phyloP scores from a whole-genome alignment of 257 asterid species.

The Forsythia viridissima region DNA sequence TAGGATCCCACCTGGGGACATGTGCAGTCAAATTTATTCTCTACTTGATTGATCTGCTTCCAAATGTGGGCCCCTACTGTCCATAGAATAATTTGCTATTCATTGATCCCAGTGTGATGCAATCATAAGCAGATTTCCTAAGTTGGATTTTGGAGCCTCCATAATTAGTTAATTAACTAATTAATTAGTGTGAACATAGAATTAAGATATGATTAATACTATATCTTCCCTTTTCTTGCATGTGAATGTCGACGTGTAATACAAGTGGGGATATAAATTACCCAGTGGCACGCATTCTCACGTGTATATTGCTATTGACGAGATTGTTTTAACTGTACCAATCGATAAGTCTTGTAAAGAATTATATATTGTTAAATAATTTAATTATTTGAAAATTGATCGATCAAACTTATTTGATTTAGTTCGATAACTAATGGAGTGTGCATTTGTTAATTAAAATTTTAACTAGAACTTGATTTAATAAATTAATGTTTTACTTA shows the following conservation, averaged over 20 bases:
- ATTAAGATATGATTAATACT: constrained; percentile 1
- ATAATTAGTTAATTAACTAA: background rate
- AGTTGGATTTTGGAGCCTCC: background rate
- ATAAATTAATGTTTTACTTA: too few species aligned
- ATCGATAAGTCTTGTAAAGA: too few species aligned
- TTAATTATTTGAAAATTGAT: too few species aligned
- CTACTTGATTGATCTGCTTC: constrained; percentile 19
- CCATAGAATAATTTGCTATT: constrained; percentile 1
- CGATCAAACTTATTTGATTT: too few species aligned
- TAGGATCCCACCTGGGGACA: constrained; percentile 29
- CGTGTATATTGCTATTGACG: background rate
- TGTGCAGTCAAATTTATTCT: constrained; percentile 48
- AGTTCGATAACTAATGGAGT: too few species aligned
- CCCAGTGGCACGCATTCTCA: background rate
- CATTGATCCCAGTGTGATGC: constrained; percentile 22
- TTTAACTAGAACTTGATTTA: too few species aligned
- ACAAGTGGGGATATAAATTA: background rate
- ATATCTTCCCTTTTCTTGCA: constrained; percentile 19
- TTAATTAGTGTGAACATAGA: constrained; percentile 22
- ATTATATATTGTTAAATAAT: too few species aligned
- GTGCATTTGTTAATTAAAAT: too few species aligned
- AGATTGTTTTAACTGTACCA: background rate
- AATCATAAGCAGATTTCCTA: constrained; percentile 10
- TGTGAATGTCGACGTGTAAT: constrained; percentile 29
- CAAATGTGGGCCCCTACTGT: constrained; percentile 28